Percentiles rank a stretch among this genome's conserved stretches.
Conservation (phyloP, 208 protist genomes). For the Crithidia thermophila region DNA sequence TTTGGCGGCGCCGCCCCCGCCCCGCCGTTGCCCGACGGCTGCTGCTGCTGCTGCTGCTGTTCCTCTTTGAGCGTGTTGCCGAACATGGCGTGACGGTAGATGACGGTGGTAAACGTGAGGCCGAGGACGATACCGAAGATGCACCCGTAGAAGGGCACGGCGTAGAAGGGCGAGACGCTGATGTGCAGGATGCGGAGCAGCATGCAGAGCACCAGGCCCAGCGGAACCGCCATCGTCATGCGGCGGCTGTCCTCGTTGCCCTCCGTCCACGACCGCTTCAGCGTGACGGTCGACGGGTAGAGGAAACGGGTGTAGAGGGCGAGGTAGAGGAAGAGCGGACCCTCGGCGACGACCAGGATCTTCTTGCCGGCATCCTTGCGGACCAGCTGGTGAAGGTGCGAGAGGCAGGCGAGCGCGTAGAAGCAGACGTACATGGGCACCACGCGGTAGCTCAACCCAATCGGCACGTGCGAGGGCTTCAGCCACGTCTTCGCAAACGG, state of each 20-base stretch:
- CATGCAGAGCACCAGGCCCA: slow-evolving; percentile 73
- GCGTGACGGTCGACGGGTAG: slow-evolving; percentile 44
- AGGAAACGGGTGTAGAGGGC: slow-evolving; percentile 54
- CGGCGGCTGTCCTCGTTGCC: slow-evolving; percentile 61
- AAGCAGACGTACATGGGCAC: slow-evolving; percentile 81
- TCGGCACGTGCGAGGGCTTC: slow-evolving; percentile 35
- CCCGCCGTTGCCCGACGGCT: no score
- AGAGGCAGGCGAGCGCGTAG: slow-evolving; percentile 52
- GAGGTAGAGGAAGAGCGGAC: slow-evolving; percentile 59
- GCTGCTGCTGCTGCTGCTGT: neutral
- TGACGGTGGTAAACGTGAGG: slow-evolving; percentile 49
- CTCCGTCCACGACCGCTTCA: slow-evolving; percentile 23
- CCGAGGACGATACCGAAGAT: slow-evolving; percentile 70
- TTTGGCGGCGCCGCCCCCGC: neutral
- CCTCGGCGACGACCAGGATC: slow-evolving; percentile 44
- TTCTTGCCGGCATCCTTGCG: slow-evolving; percentile 37
- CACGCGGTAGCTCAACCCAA: slow-evolving; percentile 33
- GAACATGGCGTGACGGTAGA: slow-evolving; percentile 78
- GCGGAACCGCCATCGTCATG: slow-evolving; percentile 56
- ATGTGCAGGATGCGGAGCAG: slow-evolving; percentile 69
- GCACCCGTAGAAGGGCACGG: slow-evolving; percentile 54
- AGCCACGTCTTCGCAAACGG: slow-evolving; percentile 40
- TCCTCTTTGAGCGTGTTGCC: slow-evolving; percentile 39
- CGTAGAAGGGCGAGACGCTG: slow-evolving; percentile 58
- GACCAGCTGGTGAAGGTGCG: slow-evolving; percentile 69